A percentile compares a stretch with the other conserved stretches of the same genome.
Evolutionary conservation across 2,329 filamentous ascomycete genomes (phyloP).

Genomic region (Fusarium guadeloupense): DNA sequence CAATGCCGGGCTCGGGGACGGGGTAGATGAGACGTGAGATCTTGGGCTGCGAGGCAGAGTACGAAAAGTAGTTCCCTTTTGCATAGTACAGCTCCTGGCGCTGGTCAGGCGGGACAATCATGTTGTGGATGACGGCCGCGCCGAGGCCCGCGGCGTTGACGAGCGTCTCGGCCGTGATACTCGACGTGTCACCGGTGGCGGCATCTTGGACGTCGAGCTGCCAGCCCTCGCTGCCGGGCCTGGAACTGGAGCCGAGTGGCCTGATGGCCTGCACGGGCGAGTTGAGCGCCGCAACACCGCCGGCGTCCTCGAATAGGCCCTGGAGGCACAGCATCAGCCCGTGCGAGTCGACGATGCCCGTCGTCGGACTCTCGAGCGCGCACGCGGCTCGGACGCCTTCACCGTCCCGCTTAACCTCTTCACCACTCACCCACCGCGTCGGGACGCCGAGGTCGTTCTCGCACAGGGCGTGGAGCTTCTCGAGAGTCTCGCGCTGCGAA

Average conservation of each 20-base stretch:
- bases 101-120: conserved; percentile 70
- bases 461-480: conserved; percentile 60
- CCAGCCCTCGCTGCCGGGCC: conserved; percentile 71
- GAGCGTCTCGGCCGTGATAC: conserved; percentile 78
- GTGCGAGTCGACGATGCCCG: conserved; percentile 92
- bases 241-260: conserved; percentile 51
- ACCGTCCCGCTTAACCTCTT: conserved; percentile 72
- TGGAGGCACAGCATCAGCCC: conserved; percentile 82
- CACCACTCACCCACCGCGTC: conserved; percentile 71
- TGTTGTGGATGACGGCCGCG: conserved; percentile 81
- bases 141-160: conserved; percentile 88
- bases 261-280: conserved; percentile 71
- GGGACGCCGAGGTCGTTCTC: conserved; percentile 64
- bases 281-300: conserved; percentile 77
- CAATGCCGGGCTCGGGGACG: conserved; percentile 81
- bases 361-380: conserved; percentile 79
- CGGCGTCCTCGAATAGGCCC: conserved; percentile 78
- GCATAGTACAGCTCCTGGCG: conserved; percentile 78
- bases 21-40: conserved; percentile 86
- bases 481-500: conserved; percentile 71
- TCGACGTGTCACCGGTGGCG: conserved; percentile 57
- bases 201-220: conserved; percentile 65
- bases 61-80: conserved; percentile 96
- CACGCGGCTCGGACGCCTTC: conserved; percentile 78
- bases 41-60: conserved; percentile 69